Conservation (phyloP, 306 rosid species). For the Purshia tridentata region DNA sequence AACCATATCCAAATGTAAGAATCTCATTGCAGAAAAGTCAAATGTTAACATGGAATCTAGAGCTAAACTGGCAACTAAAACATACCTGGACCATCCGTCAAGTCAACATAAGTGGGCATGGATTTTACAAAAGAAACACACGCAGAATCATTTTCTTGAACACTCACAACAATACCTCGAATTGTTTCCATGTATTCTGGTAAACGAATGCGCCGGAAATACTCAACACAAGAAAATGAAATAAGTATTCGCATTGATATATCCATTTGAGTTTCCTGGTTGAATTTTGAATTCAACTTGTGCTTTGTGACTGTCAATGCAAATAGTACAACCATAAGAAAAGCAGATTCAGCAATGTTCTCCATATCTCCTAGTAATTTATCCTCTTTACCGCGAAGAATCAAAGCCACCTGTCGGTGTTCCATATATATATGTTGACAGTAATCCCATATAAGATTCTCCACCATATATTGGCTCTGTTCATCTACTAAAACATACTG, state of each 20-base stretch:
- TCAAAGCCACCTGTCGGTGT: slow-evolving; percentile 56
- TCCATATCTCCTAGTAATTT: slow-evolving; percentile 55
- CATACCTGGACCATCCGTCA: slow-evolving; percentile 74
- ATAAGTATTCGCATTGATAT: slow-evolving; percentile 60
- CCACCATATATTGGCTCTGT: slow-evolving; percentile 56
- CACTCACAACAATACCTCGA: slow-evolving; percentile 68
- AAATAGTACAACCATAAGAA: slow-evolving; percentile 84
- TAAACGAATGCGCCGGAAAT: slow-evolving; percentile 83
- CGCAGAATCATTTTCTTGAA: slow-evolving; percentile 74
- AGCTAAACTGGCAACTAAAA: slow-evolving; percentile 8
- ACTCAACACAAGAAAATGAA: slow-evolving; percentile 85
- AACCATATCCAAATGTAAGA: slow-evolving; percentile 7
- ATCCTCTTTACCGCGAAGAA: slow-evolving; percentile 50
- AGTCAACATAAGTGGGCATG: slow-evolving; percentile 67
- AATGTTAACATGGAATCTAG: neutral
- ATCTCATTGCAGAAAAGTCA: neutral
- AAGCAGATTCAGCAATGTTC: slow-evolving; percentile 82
- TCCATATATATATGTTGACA: slow-evolving; percentile 60
- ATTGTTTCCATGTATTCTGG: slow-evolving; percentile 89
- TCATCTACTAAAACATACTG: slow-evolving; percentile 66
- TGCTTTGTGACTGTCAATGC: slow-evolving; percentile 78
- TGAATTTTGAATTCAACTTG: slow-evolving; percentile 52
- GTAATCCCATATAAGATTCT: slow-evolving; percentile 72
- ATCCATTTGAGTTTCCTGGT: slow-evolving; percentile 49
- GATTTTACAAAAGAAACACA: slow-evolving; percentile 63